A percentile compares a stretch with the other conserved stretches of the same genome.
Conservation (phyloP, 2,329 filamentous ascomycete genomes). For the Microdochium trichocladiopsis region DNA sequence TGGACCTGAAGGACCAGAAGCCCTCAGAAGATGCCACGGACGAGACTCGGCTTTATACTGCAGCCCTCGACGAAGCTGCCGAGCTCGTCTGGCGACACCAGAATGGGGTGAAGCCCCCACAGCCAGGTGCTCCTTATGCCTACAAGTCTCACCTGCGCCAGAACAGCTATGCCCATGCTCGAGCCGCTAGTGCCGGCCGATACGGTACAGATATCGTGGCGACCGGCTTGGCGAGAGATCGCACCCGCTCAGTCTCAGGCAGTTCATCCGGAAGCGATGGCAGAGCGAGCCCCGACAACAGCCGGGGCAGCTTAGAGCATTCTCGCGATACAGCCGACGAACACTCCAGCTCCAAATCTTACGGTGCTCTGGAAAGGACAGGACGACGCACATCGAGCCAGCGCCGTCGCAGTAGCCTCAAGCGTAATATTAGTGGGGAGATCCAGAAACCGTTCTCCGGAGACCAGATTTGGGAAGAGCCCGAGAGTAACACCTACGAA, state of each 20-base stretch:
- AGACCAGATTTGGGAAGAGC: conserved; percentile 86
- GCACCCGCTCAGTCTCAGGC: conserved; percentile 39
- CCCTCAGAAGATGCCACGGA: conserved; percentile 13
- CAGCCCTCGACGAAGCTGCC: conserved; percentile 69
- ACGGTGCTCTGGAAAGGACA: conserved; percentile 27
- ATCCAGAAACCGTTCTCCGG: conserved; percentile 61
- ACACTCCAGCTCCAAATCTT: conserved; percentile 27
- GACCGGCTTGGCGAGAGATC: conserved; percentile 37
- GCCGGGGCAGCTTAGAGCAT: conserved; percentile 24
- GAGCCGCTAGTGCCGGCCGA: conserved; percentile 50
- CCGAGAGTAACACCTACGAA: conserved; percentile 38
- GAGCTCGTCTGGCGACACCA: conserved; percentile 74
- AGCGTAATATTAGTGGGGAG: conserved; percentile 65
- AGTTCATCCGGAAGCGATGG: conserved; percentile 44
- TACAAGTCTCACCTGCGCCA: conserved; percentile 65
- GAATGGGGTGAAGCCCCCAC: conserved; percentile 45
- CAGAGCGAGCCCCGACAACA: conserved; percentile 22
- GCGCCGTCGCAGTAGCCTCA: conserved; percentile 57
- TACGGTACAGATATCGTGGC: conserved; percentile 38
- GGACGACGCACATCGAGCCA: conserved; percentile 25
- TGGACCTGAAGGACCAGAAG: conserved; percentile 46
- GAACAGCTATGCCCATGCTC: conserved; percentile 64
- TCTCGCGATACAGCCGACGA: conserved; percentile 14
- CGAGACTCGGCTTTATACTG: conserved; percentile 56
- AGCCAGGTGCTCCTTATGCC: conserved; percentile 56